Percentiles rank a stretch among this genome's conserved stretches.
Conservation (phyloP, 1,139 yeast genomes). For the Diutina catenulata region DNA sequence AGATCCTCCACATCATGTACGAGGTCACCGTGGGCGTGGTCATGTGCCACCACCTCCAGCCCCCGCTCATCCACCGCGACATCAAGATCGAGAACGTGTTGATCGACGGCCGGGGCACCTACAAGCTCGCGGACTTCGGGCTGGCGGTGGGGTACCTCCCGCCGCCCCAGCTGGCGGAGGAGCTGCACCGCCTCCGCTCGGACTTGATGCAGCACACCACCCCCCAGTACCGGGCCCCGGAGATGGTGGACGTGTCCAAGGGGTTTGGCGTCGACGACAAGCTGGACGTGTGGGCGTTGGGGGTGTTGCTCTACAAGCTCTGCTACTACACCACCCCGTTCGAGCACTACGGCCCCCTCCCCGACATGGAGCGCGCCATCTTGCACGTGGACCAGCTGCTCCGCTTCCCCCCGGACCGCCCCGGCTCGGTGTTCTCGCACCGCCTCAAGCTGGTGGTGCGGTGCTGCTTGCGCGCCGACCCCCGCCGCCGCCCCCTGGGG, state of each 20-base stretch:
- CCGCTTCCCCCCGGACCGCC: slow-evolving; percentile 16
- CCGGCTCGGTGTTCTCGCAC: slow-evolving; percentile 22
- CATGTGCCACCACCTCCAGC: slow-evolving; percentile 74
- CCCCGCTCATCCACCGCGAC: slow-evolving; percentile 84
- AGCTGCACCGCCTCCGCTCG: slow-evolving; percentile 57
- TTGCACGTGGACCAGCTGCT: slow-evolving; percentile 23
- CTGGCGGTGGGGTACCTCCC: slow-evolving; percentile 65
- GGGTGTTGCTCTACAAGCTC: slow-evolving; percentile 78
- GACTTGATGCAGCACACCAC: slow-evolving; percentile 89
- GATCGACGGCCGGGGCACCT: slow-evolving; percentile 59
- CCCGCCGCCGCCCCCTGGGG: slow-evolving; percentile 60
- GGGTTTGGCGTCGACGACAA: slow-evolving; percentile 90
- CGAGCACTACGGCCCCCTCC: slow-evolving; percentile 37
- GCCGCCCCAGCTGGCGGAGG: slow-evolving; percentile 56
- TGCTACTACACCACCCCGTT: slow-evolving; percentile 95
- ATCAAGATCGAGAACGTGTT: slow-evolving; percentile 91
- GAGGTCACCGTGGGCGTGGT: slow-evolving; percentile 78
- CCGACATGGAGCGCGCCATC: slow-evolving; percentile 30
- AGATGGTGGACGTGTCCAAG: slow-evolving; percentile 81
- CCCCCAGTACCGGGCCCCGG: slow-evolving; percentile 95
- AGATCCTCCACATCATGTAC: slow-evolving; percentile 70
- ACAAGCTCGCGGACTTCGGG: slow-evolving; percentile 89
- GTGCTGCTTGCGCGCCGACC: slow-evolving; percentile 56
- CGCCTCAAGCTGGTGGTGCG: slow-evolving; percentile 48
- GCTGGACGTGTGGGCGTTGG: slow-evolving; percentile 94